phyloP scores from a whole-genome alignment of 169 alveolate genomes.

The Plasmodium relictum region DNA sequence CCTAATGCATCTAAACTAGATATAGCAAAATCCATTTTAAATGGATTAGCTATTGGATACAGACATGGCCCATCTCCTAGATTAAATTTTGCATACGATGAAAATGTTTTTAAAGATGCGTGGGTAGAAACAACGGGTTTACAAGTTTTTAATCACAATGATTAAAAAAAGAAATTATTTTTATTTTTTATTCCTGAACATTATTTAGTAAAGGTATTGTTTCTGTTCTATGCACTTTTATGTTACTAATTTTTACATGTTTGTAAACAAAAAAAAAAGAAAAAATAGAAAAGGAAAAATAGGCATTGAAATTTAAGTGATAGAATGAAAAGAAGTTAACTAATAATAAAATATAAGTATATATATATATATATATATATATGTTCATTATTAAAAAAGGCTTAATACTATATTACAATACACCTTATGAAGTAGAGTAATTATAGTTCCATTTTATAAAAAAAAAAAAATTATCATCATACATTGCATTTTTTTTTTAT shows the following conservation, averaged over 20 bases:
- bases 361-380: slow-evolving; percentile 9
- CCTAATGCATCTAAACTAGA: slow-evolving; percentile 81
- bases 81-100: slow-evolving; percentile 88
- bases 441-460: background rate
- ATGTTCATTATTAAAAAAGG: background rate
- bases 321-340: background rate
- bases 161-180: slow-evolving; percentile 30
- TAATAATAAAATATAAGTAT: slow-evolving; percentile 1
- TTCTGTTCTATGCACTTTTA: background rate
- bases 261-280: background rate
- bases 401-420: background rate
- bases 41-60: slow-evolving; percentile 87
- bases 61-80: slow-evolving; percentile 90
- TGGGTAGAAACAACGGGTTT: slow-evolving; percentile 77
- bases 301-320: background rate
- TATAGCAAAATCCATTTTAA: slow-evolving; percentile 81
- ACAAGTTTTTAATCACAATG: slow-evolving; percentile 62
- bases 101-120: slow-evolving; percentile 81
- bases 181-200: slow-evolving; percentile 25
- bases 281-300: slow-evolving; percentile 6
- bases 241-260: background rate
- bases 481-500: background rate
- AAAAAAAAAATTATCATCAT: background rate
- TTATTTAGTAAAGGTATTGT: background rate
- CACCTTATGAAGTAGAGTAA: background rate